phyloP scores from a whole-genome alignment of 345 rosid genomes.

The Rhodamnia argentea region DNA sequence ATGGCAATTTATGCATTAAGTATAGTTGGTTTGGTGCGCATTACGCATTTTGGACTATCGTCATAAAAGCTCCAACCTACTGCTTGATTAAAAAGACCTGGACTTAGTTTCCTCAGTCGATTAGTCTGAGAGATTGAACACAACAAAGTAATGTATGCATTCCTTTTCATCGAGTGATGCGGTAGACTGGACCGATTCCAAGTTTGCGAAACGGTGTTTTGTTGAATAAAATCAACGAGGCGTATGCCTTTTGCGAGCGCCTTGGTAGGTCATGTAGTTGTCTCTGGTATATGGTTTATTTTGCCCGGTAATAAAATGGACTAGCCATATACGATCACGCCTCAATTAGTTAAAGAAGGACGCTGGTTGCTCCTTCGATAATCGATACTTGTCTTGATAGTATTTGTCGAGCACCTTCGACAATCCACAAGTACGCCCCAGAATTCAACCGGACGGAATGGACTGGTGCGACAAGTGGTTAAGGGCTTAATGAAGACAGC shows the following conservation, averaged over 20 bases:
- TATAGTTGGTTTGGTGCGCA: background rate
- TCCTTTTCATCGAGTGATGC: background rate
- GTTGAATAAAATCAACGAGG: too few species aligned
- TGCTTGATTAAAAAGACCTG: background rate
- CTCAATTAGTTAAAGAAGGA: background rate
- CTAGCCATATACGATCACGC: background rate
- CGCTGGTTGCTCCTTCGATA: background rate
- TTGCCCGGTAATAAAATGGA: background rate
- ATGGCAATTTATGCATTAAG: background rate
- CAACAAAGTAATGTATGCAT: background rate
- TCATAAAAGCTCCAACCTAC: background rate
- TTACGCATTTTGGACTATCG: background rate
- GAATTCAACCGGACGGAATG: background rate
- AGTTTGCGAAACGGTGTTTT: background rate
- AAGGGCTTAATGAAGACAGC: background rate
- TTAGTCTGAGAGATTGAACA: background rate
- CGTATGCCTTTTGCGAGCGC: background rate
- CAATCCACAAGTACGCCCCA: background rate
- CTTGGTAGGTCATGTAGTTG: background rate
- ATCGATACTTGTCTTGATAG: background rate
- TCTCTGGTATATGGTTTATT: background rate
- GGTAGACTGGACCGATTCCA: background rate
- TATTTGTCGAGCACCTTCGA: background rate
- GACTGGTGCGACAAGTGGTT: background rate
- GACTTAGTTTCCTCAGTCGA: background rate